phyloP scores from a whole-genome alignment of 768 basidiomycete genomes.

The Auricularia cornea region DNA sequence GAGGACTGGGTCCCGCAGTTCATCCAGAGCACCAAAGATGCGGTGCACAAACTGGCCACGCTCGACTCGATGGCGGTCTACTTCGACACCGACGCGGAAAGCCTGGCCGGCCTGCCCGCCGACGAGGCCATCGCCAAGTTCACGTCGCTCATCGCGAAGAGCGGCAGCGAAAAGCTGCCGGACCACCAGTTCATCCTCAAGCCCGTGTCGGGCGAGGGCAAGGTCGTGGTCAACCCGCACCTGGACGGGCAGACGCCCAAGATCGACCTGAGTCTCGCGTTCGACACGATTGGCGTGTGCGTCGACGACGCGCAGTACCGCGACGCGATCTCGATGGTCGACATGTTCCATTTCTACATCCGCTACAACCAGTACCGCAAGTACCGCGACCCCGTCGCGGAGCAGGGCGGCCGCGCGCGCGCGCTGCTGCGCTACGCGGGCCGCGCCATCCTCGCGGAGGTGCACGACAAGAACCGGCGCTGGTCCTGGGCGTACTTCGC shows the following conservation, averaged over 20 bases:
- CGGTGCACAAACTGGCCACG: conserved; percentile 89
- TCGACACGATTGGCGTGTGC: conserved; percentile 88
- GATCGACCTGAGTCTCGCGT: conserved; percentile 78
- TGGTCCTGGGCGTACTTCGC: conserved; percentile 94
- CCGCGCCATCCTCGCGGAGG: conserved; percentile 69
- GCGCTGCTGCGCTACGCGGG: conserved; percentile 73
- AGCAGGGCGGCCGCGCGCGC: conserved; percentile 47
- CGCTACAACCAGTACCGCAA: conserved; percentile 81
- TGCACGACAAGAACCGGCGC: conserved; percentile 70
- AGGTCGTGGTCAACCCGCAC: conserved; percentile 80
- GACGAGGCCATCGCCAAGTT: conserved; percentile 67
- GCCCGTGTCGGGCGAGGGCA: conserved; percentile 92
- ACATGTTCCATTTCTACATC: conserved; percentile 94
- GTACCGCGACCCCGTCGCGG: conserved; percentile 60
- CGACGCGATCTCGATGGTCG: conserved; percentile 83
- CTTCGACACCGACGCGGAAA: conserved; percentile 86
- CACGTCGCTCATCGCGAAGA: conserved; percentile 54
- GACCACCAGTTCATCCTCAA: conserved; percentile 90
- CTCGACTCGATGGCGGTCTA: conserved; percentile 84
- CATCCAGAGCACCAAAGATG: conserved; percentile 79
- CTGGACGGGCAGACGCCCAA: conserved; percentile 66
- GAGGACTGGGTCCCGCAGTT: conserved; percentile 83
- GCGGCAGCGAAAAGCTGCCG: conserved; percentile 29
- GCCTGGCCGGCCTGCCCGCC: conserved; percentile 59
- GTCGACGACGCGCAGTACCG: conserved; percentile 93